Evolutionary conservation across 495 filamentous ascomycete genomes (phyloP).

Genomic region (Aspergillus steynii): DNA sequence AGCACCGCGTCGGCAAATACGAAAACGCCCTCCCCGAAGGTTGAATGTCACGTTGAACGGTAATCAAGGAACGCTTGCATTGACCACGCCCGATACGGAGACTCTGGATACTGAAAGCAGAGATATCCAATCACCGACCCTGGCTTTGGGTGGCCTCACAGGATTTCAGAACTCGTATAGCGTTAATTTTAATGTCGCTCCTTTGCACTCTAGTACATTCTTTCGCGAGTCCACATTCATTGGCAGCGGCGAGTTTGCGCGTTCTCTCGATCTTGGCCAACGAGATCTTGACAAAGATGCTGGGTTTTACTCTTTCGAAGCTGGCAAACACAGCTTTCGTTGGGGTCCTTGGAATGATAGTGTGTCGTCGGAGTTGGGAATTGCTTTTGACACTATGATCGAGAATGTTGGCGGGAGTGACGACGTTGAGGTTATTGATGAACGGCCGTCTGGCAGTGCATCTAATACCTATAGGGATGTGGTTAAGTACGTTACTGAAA

Average conservation of each 20-base stretch:
- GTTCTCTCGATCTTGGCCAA: constrained; percentile 41
- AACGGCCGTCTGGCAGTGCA: not conserved
- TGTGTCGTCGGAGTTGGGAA: constrained; percentile 66
- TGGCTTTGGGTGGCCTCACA: constrained; percentile 38
- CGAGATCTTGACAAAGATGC: constrained; percentile 35
- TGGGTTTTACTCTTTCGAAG: constrained; percentile 34
- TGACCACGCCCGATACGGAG: constrained; percentile 20
- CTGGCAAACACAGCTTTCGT: constrained; percentile 51
- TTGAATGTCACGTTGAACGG: constrained; percentile 44
- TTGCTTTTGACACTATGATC: constrained; percentile 55
- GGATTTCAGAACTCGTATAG: constrained; percentile 62
- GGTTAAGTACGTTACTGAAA: constrained; percentile 49
- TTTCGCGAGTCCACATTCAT: constrained; percentile 78
- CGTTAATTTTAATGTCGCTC: constrained; percentile 70
- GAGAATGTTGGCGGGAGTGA: constrained; percentile 23
- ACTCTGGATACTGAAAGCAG: constrained; percentile 1
- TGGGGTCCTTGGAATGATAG: constrained; percentile 74
- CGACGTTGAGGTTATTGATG: constrained; percentile 8
- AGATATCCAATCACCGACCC: constrained; percentile 10
- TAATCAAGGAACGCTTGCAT: constrained; percentile 14
- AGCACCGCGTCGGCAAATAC: constrained; percentile 35
- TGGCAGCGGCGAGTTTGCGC: constrained; percentile 66
- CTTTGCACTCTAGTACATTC: constrained; percentile 65
- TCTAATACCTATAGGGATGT: constrained; percentile 32
- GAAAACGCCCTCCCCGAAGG: constrained; percentile 51